Evolutionary conservation across 2,329 filamentous ascomycete genomes (phyloP), one percentile per base, ranked within the genome.

Genomic region (Fusarium tuaranense): DNA sequence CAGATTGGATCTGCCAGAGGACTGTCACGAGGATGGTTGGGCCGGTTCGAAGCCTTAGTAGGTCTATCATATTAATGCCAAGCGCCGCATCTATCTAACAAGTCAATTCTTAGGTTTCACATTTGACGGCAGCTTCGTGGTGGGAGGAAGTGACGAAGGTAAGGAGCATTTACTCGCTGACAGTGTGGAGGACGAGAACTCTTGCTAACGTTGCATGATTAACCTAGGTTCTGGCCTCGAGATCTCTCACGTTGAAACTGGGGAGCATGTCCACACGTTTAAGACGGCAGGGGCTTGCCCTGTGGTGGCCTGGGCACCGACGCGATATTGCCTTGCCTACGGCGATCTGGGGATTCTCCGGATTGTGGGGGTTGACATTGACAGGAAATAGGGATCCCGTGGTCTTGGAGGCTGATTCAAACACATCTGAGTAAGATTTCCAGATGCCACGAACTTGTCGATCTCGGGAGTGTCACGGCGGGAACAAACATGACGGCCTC

Each of bases 281-380:
- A 94, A 94, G 81, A 92, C 93, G 12, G 86, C 86, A 1, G 88
- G 90, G 25, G 85, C 92, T 14, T 91, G 89, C 65, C 89, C 91
- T 2, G 88, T 93, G 13, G 92, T 95, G 9, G 89, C 92, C 4
- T 95, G 93, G 93, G 93, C 94, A 73, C 94, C 94, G 3, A 92
- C 89, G 48, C 87, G 91, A 67, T 95, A 95, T 81, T 91, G 89
- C 75, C 83, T 96, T 69, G 94, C 93, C 2, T 95, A 94, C 80
- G 90, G 90, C 63, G 93, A 95, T 78, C 83, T 90, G 39, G 92
- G 92, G 1, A 88, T 88, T 61, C 82, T 95, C 68, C 91, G 92
- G 78, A 94, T 95, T 67, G 86, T 94, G 58, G 92, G 92, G 13
- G 83, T 89, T 41, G 89, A 90, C 74, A 87, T 80, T 44, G 83